Evolutionary conservation across 305 asterid genomes (phyloP).

Genomic region (Coffea humblotiana): DNA sequence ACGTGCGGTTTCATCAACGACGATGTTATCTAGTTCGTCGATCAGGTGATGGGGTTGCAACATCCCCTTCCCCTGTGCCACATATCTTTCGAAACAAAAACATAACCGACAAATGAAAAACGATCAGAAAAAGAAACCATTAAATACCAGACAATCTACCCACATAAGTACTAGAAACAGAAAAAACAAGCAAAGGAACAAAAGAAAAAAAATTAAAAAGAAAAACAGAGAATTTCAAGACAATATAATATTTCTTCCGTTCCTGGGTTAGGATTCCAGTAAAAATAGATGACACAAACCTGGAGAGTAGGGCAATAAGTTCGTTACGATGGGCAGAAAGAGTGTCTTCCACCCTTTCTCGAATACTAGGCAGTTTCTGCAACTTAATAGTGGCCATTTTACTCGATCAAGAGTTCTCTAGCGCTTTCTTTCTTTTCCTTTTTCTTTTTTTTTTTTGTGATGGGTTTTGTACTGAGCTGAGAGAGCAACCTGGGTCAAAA

Average conservation of each 20-base stretch:
- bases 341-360: slow-evolving; percentile 87
- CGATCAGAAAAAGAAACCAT: neutral
- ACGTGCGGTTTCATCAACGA: slow-evolving; percentile 45
- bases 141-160: neutral
- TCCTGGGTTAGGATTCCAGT: neutral
- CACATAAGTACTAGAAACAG: neutral
- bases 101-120: neutral
- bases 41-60: slow-evolving; percentile 84
- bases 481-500: too few species aligned
- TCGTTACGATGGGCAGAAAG: slow-evolving; percentile 90
- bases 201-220: neutral
- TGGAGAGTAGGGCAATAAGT: slow-evolving; percentile 82
- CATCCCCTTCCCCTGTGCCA: slow-evolving; percentile 94
- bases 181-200: neutral
- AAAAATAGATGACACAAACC: slow-evolving; percentile 33
- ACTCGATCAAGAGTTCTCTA: neutral
- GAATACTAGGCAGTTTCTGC: slow-evolving; percentile 65
- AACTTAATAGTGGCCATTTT: slow-evolving; percentile 52
- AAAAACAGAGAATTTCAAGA: neutral
- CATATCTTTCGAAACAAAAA: slow-evolving; percentile 50
- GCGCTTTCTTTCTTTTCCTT: neutral
- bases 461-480: neutral
- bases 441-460: neutral
- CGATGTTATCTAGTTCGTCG: slow-evolving; percentile 73
- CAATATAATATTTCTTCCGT: neutral